Base-by-base conservation (phyloP, 1,284 basidiomycete species). In the Ganoderma meredithae region DNA sequence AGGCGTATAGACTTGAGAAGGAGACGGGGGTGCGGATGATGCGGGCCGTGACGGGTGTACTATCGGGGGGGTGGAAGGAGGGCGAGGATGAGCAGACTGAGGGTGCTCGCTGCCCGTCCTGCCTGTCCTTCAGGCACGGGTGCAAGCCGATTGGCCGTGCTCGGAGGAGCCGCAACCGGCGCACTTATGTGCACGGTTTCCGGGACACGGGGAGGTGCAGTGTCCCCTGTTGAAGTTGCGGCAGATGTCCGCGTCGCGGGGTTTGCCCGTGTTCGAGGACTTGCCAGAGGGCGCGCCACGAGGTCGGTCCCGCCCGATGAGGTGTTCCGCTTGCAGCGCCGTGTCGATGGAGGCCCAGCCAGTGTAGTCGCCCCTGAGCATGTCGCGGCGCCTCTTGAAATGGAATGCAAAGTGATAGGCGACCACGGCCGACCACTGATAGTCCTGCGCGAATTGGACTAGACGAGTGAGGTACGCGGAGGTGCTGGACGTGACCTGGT, bases 371-470 rank as follows among this genome's bases (percentile, higher is more conserved):
- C 68, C 65, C 4, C 39, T 40, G 39, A 49, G 4, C 68, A 69
- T 69, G n/a, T 53, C 65, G 49, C 49, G 53, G 15, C 59, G 62
- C 13, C 68, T 59, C 27, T 62, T 58, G 63, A 49, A 58, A 55
- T 68, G 67, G 43, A 68, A 68, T 22, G 56, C 53, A 43, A 68
- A 47, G 53, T 68, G 67, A 39, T 68, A 68, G 3, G 63, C 63
- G 12, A 64, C 39, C 9, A 68, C 60, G 15, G 67, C 67, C 3
- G 62, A 61, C 66, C 66, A 67, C 47, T 67, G 66, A 36, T 67
- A 67, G 3, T 63, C 58, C 22, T 67, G 55, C 8, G 49, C 36
- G 56, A 63, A 63, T 40, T 67, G 56, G 17, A 17, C 62, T 6
- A 67, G 61, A 12, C 43, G 61, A 6, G 44, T 6, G 17, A 67